Evolutionary conservation across 2,329 filamentous ascomycete species (phyloP).

Genomic region (Elsinoe ampelina): DNA sequence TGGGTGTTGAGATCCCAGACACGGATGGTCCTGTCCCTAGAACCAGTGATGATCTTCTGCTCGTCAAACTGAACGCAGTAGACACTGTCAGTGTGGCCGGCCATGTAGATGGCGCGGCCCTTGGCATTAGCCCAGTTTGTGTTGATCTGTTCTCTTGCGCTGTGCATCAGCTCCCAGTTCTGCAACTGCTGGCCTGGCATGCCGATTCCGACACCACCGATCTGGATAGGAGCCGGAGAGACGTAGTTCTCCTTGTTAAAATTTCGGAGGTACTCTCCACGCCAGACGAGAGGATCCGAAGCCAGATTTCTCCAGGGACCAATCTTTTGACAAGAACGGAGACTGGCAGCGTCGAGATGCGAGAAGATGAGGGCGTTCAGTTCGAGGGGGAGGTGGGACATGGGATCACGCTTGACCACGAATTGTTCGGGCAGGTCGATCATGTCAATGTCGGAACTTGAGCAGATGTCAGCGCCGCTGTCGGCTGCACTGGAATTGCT

Average conservation of each 20-base stretch:
- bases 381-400: slow-evolving; percentile 48
- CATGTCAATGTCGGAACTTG: slow-evolving; percentile 26
- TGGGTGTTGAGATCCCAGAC: slow-evolving; percentile 92
- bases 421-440: slow-evolving; percentile 13
- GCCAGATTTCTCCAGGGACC: slow-evolving; percentile 50
- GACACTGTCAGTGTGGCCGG: slow-evolving; percentile 89
- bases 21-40: slow-evolving; percentile 87
- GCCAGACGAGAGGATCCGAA: slow-evolving; percentile 52
- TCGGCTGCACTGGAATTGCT: slow-evolving; percentile 25
- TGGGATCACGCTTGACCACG: slow-evolving; percentile 35
- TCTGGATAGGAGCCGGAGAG: slow-evolving; percentile 35
- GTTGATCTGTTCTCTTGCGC: slow-evolving; percentile 65
- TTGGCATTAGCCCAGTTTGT: slow-evolving; percentile 62
- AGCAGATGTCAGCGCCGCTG: slow-evolving; percentile 29
- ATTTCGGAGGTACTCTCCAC: slow-evolving; percentile 48
- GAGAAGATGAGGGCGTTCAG: slow-evolving; percentile 48
- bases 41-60: slow-evolving; percentile 94
- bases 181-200: slow-evolving; percentile 45
- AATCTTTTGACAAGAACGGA: slow-evolving; percentile 47
- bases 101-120: slow-evolving; percentile 76
- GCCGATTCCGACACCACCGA: slow-evolving; percentile 46
- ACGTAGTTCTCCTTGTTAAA: slow-evolving; percentile 41
- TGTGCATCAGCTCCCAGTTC: slow-evolving; percentile 80
- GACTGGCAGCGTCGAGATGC: slow-evolving; percentile 15
- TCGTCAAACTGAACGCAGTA: slow-evolving; percentile 98